phyloP scores from a whole-genome alignment of 164 flowering plant species.

The Piper longum region DNA sequence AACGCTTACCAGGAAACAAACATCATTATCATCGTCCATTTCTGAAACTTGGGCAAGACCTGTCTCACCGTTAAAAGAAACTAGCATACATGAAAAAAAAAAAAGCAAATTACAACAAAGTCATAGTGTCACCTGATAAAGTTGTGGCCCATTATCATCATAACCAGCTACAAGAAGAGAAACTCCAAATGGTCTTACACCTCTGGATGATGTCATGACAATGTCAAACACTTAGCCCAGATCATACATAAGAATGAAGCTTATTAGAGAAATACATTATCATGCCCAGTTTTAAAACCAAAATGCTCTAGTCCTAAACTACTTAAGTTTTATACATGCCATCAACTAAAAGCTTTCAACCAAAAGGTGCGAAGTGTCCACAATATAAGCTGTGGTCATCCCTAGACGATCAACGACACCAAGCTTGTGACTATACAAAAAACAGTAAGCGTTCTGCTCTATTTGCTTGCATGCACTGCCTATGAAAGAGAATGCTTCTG shows the following conservation, averaged over 20 bases:
- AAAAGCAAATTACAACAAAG: neutral
- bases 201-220: constrained; percentile 26
- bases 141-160: constrained; percentile 97
- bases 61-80: too few relatives aligned
- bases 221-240: neutral
- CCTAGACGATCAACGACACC: too few relatives aligned
- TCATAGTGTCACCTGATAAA: constrained; percentile 56
- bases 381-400: too few relatives aligned
- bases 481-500: too few relatives aligned
- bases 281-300: too few relatives aligned
- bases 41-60: too few relatives aligned
- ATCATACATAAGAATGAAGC: too few relatives aligned
- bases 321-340: neutral
- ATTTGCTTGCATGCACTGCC: too few relatives aligned
- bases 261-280: too few relatives aligned
- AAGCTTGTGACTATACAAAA: too few relatives aligned
- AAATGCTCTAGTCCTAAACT: neutral
- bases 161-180: constrained; percentile 90
- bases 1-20: neutral
- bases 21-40: neutral
- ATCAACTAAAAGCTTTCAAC: neutral
- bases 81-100: neutral
- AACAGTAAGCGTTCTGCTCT: too few relatives aligned
- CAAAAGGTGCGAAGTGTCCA: neutral
- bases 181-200: constrained; percentile 99